phyloP scores from a whole-genome alignment of 257 asterid genomes.

The Lycium ferocissimum region DNA sequence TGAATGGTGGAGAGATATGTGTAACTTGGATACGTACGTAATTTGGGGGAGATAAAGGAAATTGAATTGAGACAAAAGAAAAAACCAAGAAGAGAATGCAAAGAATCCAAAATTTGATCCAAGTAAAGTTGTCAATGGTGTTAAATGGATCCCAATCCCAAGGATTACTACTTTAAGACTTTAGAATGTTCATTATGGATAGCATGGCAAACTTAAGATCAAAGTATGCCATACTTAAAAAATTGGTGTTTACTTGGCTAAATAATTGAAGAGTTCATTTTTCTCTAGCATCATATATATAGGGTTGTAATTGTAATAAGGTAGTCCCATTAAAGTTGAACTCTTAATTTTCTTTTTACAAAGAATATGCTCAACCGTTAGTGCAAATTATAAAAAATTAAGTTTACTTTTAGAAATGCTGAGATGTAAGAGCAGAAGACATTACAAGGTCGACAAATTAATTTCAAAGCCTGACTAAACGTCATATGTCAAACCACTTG shows the following conservation, averaged over 20 bases:
- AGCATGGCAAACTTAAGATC: slow-evolving; percentile 29
- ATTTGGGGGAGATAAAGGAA: no score
- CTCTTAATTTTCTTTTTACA: background rate
- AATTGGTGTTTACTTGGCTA: background rate
- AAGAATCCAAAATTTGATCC: slow-evolving; percentile 35
- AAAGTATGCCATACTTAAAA: slow-evolving; percentile 5
- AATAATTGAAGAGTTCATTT: background rate
- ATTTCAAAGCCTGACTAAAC: no score
- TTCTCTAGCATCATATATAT: background rate
- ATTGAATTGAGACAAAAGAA: slow-evolving; percentile 29
- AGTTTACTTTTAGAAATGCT: background rate
- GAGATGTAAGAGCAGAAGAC: background rate
- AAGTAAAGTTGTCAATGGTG: slow-evolving; percentile 26
- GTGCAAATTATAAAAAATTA: no score
- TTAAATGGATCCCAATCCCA: slow-evolving; percentile 39
- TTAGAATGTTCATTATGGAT: slow-evolving; percentile 22
- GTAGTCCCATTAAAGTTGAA: background rate
- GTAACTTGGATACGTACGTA: no score
- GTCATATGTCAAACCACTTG: background rate
- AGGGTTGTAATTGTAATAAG: background rate
- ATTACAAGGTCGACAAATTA: background rate
- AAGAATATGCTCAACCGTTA: background rate
- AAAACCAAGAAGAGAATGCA: slow-evolving; percentile 30
- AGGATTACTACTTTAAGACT: slow-evolving; percentile 34
- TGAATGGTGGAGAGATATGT: no score